A percentile compares a stretch with the other conserved stretches of the same genome.
Conservation (phyloP, 1,284 basidiomycete genomes). For the Ceratobasidium sp. region DNA sequence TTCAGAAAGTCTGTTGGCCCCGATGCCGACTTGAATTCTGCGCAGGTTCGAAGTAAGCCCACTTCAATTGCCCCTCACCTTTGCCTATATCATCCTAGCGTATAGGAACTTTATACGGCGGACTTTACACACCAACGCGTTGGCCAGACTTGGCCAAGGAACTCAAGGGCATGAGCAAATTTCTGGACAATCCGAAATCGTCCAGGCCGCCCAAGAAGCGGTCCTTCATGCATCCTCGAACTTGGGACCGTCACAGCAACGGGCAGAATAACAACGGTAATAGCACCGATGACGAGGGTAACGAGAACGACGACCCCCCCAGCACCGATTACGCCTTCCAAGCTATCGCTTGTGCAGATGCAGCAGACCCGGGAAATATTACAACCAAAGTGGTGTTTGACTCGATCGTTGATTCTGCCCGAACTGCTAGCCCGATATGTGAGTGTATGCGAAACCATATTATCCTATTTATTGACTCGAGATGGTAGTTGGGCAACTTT, state of each 20-base stretch:
- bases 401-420: not conserved
- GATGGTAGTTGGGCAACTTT: not conserved
- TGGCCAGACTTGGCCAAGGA: conserved; percentile 35
- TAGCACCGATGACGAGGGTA: not conserved
- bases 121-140: conserved; percentile 25
- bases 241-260: not conserved
- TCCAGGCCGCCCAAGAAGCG: not conserved
- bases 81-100: not conserved
- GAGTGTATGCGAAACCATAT: conserved; percentile 6
- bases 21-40: not conserved
- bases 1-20: conserved; percentile 10
- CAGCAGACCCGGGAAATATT: conserved; percentile 27
- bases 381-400: conserved; percentile 45
- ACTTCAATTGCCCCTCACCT: not conserved
- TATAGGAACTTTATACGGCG: conserved; percentile 13
- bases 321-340: not conserved
- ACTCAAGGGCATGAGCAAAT: not conserved
- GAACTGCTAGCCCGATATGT: conserved; percentile 9
- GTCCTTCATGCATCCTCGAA: not conserved
- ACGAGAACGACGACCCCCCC: not conserved
- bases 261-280: not conserved
- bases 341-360: conserved; percentile 44
- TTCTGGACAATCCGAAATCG: not conserved
- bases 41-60: conserved; percentile 35
- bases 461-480: not conserved